Conservation (phyloP, 768 basidiomycete genomes). For the Tricholoma hemisulphureum region DNA sequence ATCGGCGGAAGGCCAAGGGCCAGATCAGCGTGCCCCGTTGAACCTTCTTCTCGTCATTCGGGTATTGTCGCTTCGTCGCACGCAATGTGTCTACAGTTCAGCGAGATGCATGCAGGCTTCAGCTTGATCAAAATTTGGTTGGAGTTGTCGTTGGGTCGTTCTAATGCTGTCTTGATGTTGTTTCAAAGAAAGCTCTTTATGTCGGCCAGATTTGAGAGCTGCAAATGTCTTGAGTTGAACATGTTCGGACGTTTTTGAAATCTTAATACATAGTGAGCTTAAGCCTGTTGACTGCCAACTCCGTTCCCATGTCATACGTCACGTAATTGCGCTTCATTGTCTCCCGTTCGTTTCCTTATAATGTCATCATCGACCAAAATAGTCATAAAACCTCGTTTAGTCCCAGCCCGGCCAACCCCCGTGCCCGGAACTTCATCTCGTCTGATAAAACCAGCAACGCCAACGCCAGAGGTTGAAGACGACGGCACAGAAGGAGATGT, state of each 20-base stretch:
- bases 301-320: neutral
- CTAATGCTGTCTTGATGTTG: constrained; percentile 1
- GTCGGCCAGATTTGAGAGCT: neutral
- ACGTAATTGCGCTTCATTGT: neutral
- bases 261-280: no score
- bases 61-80: constrained; percentile 21
- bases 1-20: constrained; percentile 6
- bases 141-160: constrained; percentile 2
- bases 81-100: constrained; percentile 8
- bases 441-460: constrained; percentile 15
- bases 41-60: constrained; percentile 12
- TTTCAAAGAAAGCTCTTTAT: neutral
- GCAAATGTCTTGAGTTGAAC: neutral
- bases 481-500: constrained; percentile 32
- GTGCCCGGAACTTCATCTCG: constrained; percentile 24
- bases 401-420: constrained; percentile 24
- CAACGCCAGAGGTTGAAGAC: constrained; percentile 28
- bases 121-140: neutral
- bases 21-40: constrained; percentile 1
- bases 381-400: constrained; percentile 44
- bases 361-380: constrained; percentile 40
- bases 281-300: no score
- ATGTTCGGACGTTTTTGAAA: neutral
- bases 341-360: neutral
- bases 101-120: neutral